phyloP scores from a whole-genome alignment of 106 monocot genomes.

The Gastrodia elata region DNA sequence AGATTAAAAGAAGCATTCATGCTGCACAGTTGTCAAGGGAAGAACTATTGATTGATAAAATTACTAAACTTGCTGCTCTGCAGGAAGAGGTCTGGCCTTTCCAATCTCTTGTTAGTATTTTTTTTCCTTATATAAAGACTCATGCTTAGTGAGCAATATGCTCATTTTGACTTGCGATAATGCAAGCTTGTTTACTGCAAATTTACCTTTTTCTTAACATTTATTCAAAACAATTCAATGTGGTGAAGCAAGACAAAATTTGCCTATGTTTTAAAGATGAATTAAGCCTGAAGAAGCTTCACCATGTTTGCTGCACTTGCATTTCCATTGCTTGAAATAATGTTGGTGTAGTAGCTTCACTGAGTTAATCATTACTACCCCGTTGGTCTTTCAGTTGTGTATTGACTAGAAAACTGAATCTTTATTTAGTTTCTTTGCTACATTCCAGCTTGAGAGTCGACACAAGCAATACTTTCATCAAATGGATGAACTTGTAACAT shows the following conservation, averaged over 20 bases:
- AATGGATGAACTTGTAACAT: constrained; percentile 46
- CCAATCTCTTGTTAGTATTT: not conserved
- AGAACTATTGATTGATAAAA: constrained; percentile 15
- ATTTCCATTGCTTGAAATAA: not conserved
- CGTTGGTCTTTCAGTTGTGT: not conserved
- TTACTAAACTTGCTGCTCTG: constrained; percentile 31
- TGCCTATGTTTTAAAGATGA: not conserved
- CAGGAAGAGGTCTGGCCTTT: constrained; percentile 39
- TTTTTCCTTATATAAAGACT: not conserved
- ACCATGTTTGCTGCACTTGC: not conserved
- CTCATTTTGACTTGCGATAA: not conserved
- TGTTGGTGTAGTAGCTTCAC: not conserved
- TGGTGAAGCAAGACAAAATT: not conserved
- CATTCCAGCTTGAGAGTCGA: constrained; percentile 54
- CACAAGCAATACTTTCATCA: constrained; percentile 55
- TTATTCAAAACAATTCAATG: not conserved
- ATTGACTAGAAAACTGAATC: not conserved
- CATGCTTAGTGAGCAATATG: not conserved
- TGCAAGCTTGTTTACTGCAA: not conserved
- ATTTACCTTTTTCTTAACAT: not conserved
- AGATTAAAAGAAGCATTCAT: not conserved
- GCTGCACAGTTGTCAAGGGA: constrained; percentile 6
- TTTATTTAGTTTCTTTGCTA: not conserved
- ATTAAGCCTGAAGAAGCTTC: not conserved
- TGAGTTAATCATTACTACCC: not conserved